Conservation (phyloP, 345 rosid genomes). For the Murraya koenigii region DNA sequence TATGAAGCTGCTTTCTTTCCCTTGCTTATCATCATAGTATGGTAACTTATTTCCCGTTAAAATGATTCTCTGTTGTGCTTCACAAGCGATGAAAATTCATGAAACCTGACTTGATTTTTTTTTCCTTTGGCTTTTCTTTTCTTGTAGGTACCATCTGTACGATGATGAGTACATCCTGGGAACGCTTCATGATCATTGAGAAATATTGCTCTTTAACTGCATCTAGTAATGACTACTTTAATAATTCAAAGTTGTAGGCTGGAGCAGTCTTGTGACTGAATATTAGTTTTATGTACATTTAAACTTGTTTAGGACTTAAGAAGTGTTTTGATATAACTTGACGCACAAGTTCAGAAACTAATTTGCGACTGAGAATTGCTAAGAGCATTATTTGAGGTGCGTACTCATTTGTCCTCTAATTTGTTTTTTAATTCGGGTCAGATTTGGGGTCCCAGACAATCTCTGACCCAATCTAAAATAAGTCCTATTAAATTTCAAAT, state of each 20-base stretch:
- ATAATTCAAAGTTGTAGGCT: neutral
- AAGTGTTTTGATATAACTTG: neutral
- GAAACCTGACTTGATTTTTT: neutral
- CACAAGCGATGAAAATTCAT: neutral
- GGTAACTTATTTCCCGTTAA: neutral
- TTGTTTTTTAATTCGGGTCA: too few species aligned
- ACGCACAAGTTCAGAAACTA: neutral
- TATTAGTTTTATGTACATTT: neutral
- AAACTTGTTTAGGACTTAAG: neutral
- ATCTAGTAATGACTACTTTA: neutral
- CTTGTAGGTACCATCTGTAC: slow-evolving; percentile 41
- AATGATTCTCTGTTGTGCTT: neutral
- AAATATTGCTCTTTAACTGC: neutral
- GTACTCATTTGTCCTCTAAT: too few species aligned
- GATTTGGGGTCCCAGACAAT: too few species aligned
- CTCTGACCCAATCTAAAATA: too few species aligned
- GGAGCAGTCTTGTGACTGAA: neutral
- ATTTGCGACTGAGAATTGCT: neutral
- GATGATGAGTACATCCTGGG: slow-evolving; percentile 63
- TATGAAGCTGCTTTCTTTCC: neutral
- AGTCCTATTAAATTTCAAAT: too few species aligned
- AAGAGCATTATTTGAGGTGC: neutral
- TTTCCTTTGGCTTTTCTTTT: neutral
- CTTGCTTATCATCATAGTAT: neutral
- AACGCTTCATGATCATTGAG: slow-evolving; percentile 46